phyloP scores from a whole-genome alignment of 2,329 filamentous ascomycete species.

The Trichoderma oligosporum region DNA sequence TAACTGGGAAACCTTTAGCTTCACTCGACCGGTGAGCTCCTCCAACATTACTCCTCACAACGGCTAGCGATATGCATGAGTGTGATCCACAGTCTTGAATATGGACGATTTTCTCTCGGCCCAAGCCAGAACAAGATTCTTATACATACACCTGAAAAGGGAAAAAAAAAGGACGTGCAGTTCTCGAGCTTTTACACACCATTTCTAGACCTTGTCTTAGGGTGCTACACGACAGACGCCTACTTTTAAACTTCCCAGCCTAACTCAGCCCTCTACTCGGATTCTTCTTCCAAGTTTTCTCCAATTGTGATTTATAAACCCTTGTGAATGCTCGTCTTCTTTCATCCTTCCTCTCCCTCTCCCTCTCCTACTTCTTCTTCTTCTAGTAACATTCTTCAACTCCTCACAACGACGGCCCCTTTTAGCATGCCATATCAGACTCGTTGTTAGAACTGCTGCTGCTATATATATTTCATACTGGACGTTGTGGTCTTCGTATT shows the following conservation, averaged over 20 bases:
- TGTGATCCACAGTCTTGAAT: constrained; percentile 1
- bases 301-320: constrained; percentile 9
- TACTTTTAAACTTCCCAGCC: constrained; percentile 4
- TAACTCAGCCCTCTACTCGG: background rate
- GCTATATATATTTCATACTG: background rate
- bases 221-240: constrained; percentile 37
- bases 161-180: constrained; percentile 29
- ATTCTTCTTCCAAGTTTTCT: background rate
- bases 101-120: constrained; percentile 17
- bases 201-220: constrained; percentile 42
- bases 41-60: background rate
- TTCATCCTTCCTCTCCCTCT: background rate
- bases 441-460: background rate
- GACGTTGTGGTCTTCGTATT: background rate
- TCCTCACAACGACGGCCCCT: background rate
- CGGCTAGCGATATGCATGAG: constrained; percentile 14
- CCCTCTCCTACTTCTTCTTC: background rate
- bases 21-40: constrained; percentile 2
- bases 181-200: constrained; percentile 33
- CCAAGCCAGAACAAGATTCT: constrained; percentile 14
- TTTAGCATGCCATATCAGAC: background rate
- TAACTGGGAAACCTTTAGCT: constrained; percentile 21
- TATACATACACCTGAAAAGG: constrained; percentile 22
- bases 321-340: background rate
- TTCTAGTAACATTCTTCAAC: background rate